Evolutionary conservation across 371 early-diverging fungal genomes (phyloP), one percentile per base, ranked within the genome.

Genomic region (Mortierella sp.): DNA sequence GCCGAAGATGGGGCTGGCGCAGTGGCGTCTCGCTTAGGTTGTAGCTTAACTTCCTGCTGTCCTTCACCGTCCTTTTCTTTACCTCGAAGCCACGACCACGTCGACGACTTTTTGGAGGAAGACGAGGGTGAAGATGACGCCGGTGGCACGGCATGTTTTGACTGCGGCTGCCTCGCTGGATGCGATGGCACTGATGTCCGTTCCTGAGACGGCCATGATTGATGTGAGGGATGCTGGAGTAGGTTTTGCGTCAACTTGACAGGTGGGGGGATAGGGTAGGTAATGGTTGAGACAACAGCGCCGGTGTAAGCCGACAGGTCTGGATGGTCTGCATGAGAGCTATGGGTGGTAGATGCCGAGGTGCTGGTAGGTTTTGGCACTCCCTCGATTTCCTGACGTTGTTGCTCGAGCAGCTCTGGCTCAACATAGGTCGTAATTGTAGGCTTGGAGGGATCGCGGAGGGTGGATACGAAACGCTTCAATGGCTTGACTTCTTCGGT

Each of bases 391-490:
- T 64, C 86, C 44, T 54, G 79, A 13, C 79, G 81, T 44, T 81
- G 79, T 46, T 86, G 86, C 48, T 86, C 86, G 40, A 86, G 46
- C 34, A 86, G 54, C 26, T 86, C 82, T 6, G 86, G 86, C 54
- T 81, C 86, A 40, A 86, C 59, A 46, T 86, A 86, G 5, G 86
- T 86, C 21, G 86, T 86, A 69, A 86, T 86, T 0, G 86, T 86
- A 11, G 86, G 86, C 48, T 86, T 86, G 21, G 86, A 86, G 5
- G 82, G 26, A 31, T 86, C 86, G 6, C 86, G 43, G 8, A 86
- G 71, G 2, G 86, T 81, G 2, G 86, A 86, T 5, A 86, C 82
- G 61, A 86, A 86, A 34, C 86, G 81, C 64, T 74, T 81, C 28
- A 79, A 34, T 11, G 86, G 86, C 40, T 61, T 53, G 34, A 77